These are phyloP conservation scores for Fragosphaeria purpurea DNA, from an alignment of 2,329 filamentous ascomycete genomes.

Conservation along the genomic window DNA sequence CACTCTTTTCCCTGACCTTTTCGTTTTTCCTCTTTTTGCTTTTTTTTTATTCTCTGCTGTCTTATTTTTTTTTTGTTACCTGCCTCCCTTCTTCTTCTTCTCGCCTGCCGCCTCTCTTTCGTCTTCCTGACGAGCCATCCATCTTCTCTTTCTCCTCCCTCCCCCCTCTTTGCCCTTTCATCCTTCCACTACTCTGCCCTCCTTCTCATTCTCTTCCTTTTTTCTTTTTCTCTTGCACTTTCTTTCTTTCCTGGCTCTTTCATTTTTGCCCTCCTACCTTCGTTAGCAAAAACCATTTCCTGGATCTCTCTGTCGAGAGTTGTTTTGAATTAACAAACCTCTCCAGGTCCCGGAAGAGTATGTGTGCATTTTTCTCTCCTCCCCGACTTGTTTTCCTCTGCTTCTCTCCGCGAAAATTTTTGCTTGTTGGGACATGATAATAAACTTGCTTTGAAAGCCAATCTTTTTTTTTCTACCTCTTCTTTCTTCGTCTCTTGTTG, in stretches of 20 bases:
- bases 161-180: constrained; percentile 11
- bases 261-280: constrained; percentile 9
- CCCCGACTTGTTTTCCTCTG: too few species aligned
- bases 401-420: too few species aligned
- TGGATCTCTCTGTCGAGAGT: constrained; percentile 16
- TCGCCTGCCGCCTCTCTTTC: constrained; percentile 2
- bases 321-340: too few species aligned
- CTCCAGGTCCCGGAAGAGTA: too few species aligned
- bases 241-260: constrained; percentile 14
- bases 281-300: constrained; percentile 21
- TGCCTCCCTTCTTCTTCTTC: constrained; percentile 12
- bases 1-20: constrained; percentile 11
- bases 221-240: constrained; percentile 11
- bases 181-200: constrained; percentile 12
- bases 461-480: not conserved
- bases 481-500: constrained; percentile 13
- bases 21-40: constrained; percentile 10
- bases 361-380: too few species aligned
- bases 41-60: constrained; percentile 11
- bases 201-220: constrained; percentile 3
- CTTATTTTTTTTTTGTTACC: constrained; percentile 13
- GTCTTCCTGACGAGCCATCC: constrained; percentile 7
- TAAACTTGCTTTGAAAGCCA: not conserved
- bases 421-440: not conserved
- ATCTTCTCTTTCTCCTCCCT: constrained; percentile 9